Evolutionary conservation across 306 rosid species (phyloP).

Genomic region (Acacia acuminata): DNA sequence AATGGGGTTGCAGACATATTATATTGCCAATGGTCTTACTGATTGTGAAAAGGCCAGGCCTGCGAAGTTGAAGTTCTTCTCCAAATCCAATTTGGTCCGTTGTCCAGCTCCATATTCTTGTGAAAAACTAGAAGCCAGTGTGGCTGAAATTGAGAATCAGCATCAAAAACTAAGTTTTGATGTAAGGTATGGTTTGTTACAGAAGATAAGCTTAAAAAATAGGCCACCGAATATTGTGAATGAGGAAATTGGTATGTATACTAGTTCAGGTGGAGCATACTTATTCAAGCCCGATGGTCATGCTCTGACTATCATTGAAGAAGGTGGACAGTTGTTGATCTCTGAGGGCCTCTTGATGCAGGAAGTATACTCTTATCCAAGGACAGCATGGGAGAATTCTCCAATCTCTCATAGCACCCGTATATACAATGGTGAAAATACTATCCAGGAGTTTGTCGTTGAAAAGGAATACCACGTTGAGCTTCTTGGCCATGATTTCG

Average conservation of each 20-base stretch:
- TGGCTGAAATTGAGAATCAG: conserved; percentile 70
- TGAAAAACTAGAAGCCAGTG: conserved; percentile 47
- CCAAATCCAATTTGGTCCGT: conserved; percentile 49
- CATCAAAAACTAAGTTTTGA: conserved; percentile 79
- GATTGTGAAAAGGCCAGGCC: conserved; percentile 80
- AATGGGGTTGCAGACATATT: conserved; percentile 82
- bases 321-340: conserved; percentile 71
- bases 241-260: conserved; percentile 91
- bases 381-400: conserved; percentile 65
- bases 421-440: conserved; percentile 62
- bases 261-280: conserved; percentile 84
- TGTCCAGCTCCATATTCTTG: conserved; percentile 85
- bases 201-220: conserved; percentile 52
- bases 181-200: conserved; percentile 69
- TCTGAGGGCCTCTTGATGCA: conserved; percentile 81
- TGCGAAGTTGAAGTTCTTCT: conserved; percentile 63
- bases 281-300: conserved; percentile 84
- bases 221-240: conserved; percentile 52
- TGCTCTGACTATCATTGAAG: conserved; percentile 63
- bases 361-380: conserved; percentile 87
- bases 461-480: conserved; percentile 99
- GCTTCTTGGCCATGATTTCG: conserved; percentile 60
- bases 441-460: conserved; percentile 66
- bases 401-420: conserved; percentile 97
- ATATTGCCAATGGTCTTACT: conserved; percentile 60